Conservation (phyloP, 2,329 filamentous ascomycete genomes). For the Pseudogymnoascus sp. region DNA sequence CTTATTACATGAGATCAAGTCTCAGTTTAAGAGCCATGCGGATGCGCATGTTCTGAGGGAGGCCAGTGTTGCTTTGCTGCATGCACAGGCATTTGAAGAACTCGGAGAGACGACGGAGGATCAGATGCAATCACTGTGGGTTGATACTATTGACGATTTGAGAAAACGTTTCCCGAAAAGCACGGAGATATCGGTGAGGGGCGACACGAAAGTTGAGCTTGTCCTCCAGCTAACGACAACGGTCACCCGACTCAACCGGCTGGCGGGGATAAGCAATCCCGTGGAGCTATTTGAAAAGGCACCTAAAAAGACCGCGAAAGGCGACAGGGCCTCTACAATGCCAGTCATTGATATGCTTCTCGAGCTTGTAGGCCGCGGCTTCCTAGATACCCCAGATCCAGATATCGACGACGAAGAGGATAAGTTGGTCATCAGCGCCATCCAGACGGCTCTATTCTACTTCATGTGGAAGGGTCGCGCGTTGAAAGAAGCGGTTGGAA, state of each 20-base stretch:
- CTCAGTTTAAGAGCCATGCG: constrained; percentile 88
- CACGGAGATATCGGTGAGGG: constrained; percentile 63
- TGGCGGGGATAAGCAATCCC: constrained; percentile 72
- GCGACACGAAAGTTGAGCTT: constrained; percentile 54
- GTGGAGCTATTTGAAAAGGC: constrained; percentile 62
- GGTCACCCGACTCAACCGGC: constrained; percentile 69
- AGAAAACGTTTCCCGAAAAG: constrained; percentile 36
- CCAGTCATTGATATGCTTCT: constrained; percentile 61
- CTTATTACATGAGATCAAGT: constrained; percentile 82
- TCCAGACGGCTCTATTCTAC: constrained; percentile 73
- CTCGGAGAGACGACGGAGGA: constrained; percentile 75
- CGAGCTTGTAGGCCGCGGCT: constrained; percentile 64
- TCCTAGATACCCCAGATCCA: constrained; percentile 57
- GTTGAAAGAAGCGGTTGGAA: constrained; percentile 44
- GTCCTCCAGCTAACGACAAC: constrained; percentile 65
- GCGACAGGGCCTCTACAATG: constrained; percentile 31
- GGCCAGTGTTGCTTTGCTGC: constrained; percentile 71
- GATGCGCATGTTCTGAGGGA: constrained; percentile 78
- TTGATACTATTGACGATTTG: constrained; percentile 67
- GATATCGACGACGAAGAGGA: constrained; percentile 71
- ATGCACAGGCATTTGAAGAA: constrained; percentile 79
- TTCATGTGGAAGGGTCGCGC: constrained; percentile 85
- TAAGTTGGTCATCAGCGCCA: constrained; percentile 64
- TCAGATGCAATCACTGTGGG: constrained; percentile 78
- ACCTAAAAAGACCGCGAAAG: constrained; percentile 32